phyloP scores from a whole-genome alignment of 768 basidiomycete species.

The Terana coerulea region DNA sequence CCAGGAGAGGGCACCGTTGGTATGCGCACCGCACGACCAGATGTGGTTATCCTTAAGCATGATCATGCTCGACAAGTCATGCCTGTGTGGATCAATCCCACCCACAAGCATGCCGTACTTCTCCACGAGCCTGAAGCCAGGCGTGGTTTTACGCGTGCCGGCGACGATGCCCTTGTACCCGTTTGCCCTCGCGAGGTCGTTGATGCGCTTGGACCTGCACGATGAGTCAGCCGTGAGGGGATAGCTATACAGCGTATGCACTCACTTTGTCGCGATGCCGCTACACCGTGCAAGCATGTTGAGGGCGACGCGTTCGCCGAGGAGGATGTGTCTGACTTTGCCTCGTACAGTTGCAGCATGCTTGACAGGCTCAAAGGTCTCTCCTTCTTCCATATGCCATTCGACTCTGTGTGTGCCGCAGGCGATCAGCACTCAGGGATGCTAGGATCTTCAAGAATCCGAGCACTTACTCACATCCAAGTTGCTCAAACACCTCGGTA shows the following conservation, averaged over 20 bases:
- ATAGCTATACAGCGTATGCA: background rate
- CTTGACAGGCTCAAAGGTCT: conserved; percentile 72
- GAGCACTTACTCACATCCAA: conserved; percentile 80
- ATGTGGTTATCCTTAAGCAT: conserved; percentile 99
- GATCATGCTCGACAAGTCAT: conserved; percentile 98
- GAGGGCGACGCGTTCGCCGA: conserved; percentile 90
- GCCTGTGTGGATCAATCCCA: conserved; percentile 91
- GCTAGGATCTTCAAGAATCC: background rate
- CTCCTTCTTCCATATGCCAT: conserved; percentile 90
- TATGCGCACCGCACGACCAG: conserved; percentile 83
- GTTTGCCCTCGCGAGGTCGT: conserved; percentile 69
- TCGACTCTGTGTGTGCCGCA: conserved; percentile 62
- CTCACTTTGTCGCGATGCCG: conserved; percentile 93
- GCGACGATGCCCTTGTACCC: conserved; percentile 89
- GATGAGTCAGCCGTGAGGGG: background rate
- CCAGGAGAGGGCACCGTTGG: conserved; percentile 5
- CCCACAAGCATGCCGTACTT: conserved; percentile 99
- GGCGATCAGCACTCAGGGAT: background rate
- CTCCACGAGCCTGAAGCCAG: conserved; percentile 93
- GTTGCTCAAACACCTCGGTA: conserved; percentile 83
- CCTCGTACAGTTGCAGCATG: conserved; percentile 91
- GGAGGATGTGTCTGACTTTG: conserved; percentile 79
- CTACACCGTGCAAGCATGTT: conserved; percentile 94
- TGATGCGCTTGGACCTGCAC: conserved; percentile 74
- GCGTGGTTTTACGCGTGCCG: conserved; percentile 96